phyloP scores from a whole-genome alignment of 805 yeast genomes.

The Ogataea nakhonphanomensis region DNA sequence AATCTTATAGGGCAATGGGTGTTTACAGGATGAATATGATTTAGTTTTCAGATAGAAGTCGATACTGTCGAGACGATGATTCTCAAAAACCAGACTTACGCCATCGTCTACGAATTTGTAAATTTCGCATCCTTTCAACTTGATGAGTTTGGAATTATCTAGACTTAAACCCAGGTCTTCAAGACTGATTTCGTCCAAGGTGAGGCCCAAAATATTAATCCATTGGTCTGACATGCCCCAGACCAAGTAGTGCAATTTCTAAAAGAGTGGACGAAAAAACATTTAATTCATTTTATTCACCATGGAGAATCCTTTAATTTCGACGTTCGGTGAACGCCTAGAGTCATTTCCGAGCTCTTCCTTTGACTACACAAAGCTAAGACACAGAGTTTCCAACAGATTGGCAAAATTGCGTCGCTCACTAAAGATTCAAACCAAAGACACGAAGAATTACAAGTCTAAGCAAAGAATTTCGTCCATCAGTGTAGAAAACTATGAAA shows the following conservation, averaged over 20 bases:
- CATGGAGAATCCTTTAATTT: slow-evolving; percentile 46
- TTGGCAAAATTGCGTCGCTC: slow-evolving; percentile 64
- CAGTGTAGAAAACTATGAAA: slow-evolving; percentile 44
- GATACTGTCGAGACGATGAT: slow-evolving; percentile 30
- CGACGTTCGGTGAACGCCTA: slow-evolving; percentile 54
- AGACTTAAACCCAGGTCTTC: neutral
- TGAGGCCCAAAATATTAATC: slow-evolving; percentile 2
- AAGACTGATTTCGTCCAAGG: neutral
- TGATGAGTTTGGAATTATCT: slow-evolving; percentile 3
- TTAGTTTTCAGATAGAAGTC: slow-evolving; percentile 32
- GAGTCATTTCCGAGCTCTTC: slow-evolving; percentile 62
- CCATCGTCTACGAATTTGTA: slow-evolving; percentile 27
- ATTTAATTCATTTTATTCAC: slow-evolving; percentile 1
- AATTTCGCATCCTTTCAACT: slow-evolving; percentile 6
- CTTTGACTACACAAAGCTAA: slow-evolving; percentile 66
- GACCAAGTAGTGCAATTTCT: slow-evolving; percentile 8
- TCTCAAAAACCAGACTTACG: slow-evolving; percentile 15
- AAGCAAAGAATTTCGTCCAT: slow-evolving; percentile 48
- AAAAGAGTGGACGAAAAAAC: slow-evolving; percentile 9
- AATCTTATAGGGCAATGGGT: slow-evolving; percentile 22
- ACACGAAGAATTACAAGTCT: slow-evolving; percentile 57
- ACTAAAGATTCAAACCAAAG: slow-evolving; percentile 58
- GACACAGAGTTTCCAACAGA: slow-evolving; percentile 57
- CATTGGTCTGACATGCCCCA: slow-evolving; percentile 6
- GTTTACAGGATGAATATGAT: slow-evolving; percentile 13